These are phyloP conservation scores for Alternaria consortialis DNA, from an alignment of 2,329 filamentous ascomycete genomes.

Conservation along the genomic window DNA sequence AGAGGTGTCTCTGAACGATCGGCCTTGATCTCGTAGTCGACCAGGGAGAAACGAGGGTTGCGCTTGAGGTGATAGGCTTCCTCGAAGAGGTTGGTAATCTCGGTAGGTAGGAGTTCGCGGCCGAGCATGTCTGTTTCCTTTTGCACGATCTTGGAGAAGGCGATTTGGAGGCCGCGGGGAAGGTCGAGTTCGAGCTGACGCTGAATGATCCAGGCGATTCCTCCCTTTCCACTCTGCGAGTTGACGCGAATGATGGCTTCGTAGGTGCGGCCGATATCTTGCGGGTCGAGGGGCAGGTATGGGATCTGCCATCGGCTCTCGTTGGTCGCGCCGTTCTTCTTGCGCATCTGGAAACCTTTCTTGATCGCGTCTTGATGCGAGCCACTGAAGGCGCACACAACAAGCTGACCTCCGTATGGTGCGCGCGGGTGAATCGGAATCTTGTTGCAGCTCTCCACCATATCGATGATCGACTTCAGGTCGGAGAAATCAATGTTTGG, in stretches of 20 bases:
- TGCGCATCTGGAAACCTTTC: conserved; percentile 79
- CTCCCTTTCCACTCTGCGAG: conserved; percentile 93
- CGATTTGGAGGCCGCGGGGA: conserved; percentile 89
- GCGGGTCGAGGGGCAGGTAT: conserved; percentile 90
- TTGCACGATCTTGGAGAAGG: conserved; percentile 89
- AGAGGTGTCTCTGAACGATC: conserved; percentile 81
- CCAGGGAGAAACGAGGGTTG: conserved; percentile 83
- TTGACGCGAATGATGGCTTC: conserved; percentile 98
- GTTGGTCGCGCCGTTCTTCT: conserved; percentile 65
- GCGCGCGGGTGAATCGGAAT: conserved; percentile 90
- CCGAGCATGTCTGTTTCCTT: conserved; percentile 79
- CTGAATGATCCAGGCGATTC: conserved; percentile 92
- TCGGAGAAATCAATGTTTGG: conserved; percentile 92
- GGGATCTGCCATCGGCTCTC: conserved; percentile 84
- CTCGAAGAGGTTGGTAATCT: conserved; percentile 90
- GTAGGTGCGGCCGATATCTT: conserved; percentile 95
- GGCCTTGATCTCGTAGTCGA: conserved; percentile 90
- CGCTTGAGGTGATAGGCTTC: conserved; percentile 83
- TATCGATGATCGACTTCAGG: conserved; percentile 82
- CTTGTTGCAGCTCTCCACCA: conserved; percentile 92
- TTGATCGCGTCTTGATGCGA: conserved; percentile 97
- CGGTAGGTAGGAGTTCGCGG: conserved; percentile 81
- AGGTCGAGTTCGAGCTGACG: conserved; percentile 89
- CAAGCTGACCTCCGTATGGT: conserved; percentile 89
- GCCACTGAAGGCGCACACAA: conserved; percentile 91